phyloP scores from a whole-genome alignment of 2,329 filamentous ascomycete species.

The Beauveria brongniartii region DNA sequence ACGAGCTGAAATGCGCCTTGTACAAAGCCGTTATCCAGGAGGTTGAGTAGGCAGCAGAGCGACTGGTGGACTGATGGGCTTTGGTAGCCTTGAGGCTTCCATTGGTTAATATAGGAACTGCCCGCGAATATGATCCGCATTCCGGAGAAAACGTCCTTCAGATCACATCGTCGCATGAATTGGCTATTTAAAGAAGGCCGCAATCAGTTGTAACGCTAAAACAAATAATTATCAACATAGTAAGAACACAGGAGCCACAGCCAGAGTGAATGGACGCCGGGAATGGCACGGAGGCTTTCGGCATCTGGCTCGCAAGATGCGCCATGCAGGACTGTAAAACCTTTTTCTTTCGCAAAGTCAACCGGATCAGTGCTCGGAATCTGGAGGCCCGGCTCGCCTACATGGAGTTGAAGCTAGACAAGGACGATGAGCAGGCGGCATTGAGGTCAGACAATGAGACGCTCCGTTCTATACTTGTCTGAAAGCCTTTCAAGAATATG shows the following conservation, averaged over 20 bases:
- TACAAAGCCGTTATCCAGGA: neutral
- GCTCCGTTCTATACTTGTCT: neutral
- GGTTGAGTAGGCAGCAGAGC: neutral
- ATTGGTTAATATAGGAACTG: neutral
- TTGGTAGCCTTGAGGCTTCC: neutral
- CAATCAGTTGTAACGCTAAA: neutral
- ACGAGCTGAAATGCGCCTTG: neutral
- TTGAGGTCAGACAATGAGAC: constrained; percentile 7
- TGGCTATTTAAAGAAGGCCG: neutral
- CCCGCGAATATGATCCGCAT: no score
- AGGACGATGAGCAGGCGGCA: neutral
- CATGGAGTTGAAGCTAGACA: neutral
- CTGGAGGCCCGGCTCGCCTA: neutral
- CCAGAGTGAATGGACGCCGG: neutral
- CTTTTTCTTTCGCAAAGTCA: constrained; percentile 7
- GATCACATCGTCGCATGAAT: no score
- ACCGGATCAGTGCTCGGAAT: neutral
- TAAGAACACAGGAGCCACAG: neutral
- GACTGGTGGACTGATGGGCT: neutral
- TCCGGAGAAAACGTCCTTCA: no score
- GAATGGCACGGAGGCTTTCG: neutral
- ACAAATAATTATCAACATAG: neutral
- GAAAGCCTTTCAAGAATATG: constrained; percentile 8
- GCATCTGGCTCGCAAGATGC: neutral
- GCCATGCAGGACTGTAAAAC: constrained; percentile 9